Base-by-base conservation (phyloP, 768 basidiomycete species). In the Hydnomerulius pinastri region DNA sequence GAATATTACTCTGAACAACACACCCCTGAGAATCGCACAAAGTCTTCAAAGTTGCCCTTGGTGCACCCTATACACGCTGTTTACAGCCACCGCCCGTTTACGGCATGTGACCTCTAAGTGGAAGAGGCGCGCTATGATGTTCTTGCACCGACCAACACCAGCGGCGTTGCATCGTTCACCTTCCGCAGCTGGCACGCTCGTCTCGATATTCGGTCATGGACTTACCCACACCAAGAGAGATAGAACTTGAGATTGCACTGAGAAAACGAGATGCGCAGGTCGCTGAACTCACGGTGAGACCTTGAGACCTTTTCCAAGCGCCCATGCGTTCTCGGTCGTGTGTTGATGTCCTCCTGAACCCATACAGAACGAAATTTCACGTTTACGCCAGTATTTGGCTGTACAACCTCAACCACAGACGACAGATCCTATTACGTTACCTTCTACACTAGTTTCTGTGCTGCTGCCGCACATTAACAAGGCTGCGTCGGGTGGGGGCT, bases 241-340 rank as follows among this genome's bases (percentile, higher is more conserved):
- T 90, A 54, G 88, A 92, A 67, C 83, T 93, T 35, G 92, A 93
- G 70, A 77, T 81, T 24, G 76, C 87, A 12, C 72, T 92, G n/a
- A 77, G 88, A 59, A 78, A 85, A 64, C 80, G 87, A 63, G 89
- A 93, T 68, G 73, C 74, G 48, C 86, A 90, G 65, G 71, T 92
- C 43, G 72, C 79, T 44, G 80, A 86, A 63, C 80, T 92, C 57
- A 85, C 77, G 59, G 91, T 90, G 69, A 71, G 86, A 74, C 46
- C 35, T 21, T 55, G 15, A 41, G 50, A 29, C 46, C 48, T 54
- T 36, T 46, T 51, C 55, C 47, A 56, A 62, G 52, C 54, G 62
- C 64, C 49, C 37, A 47, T 57, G 46, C 50, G 40, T 50, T 44
- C 48, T 57, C 30, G 48, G 51, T 42, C 27, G 54, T 50, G 58